Evolutionary conservation across 805 yeast genomes (phyloP), one percentile per base, ranked within the genome.

Genomic region (Candida methanosorbosa): DNA sequence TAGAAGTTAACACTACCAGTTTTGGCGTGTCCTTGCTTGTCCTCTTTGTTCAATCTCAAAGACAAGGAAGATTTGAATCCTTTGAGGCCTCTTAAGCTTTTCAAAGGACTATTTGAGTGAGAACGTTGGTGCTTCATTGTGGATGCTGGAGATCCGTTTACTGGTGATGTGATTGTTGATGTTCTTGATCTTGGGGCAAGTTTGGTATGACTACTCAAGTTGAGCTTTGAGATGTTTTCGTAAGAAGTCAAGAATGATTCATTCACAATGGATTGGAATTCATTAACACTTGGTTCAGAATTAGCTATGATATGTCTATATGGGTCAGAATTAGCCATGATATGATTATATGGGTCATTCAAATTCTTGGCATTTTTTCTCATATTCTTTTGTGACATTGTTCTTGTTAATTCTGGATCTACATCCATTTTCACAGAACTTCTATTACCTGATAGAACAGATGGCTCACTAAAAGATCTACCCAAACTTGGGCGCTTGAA

Each of bases 91-190:
- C 39, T 41, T 16, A 54, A 32, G 25, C 51, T 35, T 32, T 54
- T 53, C 18, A 54, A 33, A 12, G 58, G 58, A 31, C 56, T 51
- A 28, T 38, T 41, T 1, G 55, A 49, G 6, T 35, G 28, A 5
- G 51, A 45, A 18, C 41, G 26, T 6, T 13, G 15, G 15, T 33
- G 35, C 17, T 26, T 33, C 2, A 19, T 12, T 3, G 29, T 32
- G 15, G 34, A 32, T 12, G 16, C 17, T 6, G 34, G 34, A 5
- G 34, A 32, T 8, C 9, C n/a, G 12, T 32, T 18, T 5, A 7
- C 25, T 9, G 18, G 35, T 12, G 40, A 37, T 6, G 30, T 31
- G 13, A 35, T 12, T 2, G 42, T 35, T 9, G 43, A 29, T 9
- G 46, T 30, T 18, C 41, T 32, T 20, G 48, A 36, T 16, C 38